Base-by-base conservation (phyloP, 345 rosid genomes). In the Viola odorata region DNA sequence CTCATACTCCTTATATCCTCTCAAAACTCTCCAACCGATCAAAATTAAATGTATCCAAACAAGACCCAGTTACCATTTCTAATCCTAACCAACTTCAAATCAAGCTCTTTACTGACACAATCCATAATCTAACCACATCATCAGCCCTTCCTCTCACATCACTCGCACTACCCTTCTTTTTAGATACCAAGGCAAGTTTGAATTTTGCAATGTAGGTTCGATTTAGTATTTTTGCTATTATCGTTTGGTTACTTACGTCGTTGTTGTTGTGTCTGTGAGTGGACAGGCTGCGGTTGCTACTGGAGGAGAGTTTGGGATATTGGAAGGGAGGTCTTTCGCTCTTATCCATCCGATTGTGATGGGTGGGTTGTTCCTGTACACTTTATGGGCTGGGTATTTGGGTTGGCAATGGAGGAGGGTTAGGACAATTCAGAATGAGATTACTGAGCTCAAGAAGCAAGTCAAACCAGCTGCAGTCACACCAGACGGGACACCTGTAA, bases 401-500 rank as follows among this genome's bases (percentile, higher is more conserved):
- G 98, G 98, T 55, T 89, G 96, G 96, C 89, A 91, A 75, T 89
- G 98, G 98, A 85, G 92, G 75, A 86, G 91, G 15, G 98, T 89
- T 5, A 80, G 94, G 59, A 86, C 94, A 32, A 67, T 77, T 0
- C 96, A 86, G 74, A 75, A 37, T 48, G 89, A 86, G 65, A 83
- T 89, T 45, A 84, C 55, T 60, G 85, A 83, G 49, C 89, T 89
- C 60, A 86, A 86, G 81, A 84, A 80, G 81, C 84, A 84, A 69
- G 69, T 86, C 53, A 83, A 81, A 80, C 94, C 94, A 8, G 64
- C 83, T 12, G 75, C 80, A 3, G 91, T 86, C 59, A 73, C 91
- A 36, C 87, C 94, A 8, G 82, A 78, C 17, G 94, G 96, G 4
- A 65, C 66, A 3, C 76, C 85, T 36, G 77, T 78, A 7, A 79